phyloP scores from a whole-genome alignment of 352 stramenopile genomes.

The Phytophthora lateralis region DNA sequence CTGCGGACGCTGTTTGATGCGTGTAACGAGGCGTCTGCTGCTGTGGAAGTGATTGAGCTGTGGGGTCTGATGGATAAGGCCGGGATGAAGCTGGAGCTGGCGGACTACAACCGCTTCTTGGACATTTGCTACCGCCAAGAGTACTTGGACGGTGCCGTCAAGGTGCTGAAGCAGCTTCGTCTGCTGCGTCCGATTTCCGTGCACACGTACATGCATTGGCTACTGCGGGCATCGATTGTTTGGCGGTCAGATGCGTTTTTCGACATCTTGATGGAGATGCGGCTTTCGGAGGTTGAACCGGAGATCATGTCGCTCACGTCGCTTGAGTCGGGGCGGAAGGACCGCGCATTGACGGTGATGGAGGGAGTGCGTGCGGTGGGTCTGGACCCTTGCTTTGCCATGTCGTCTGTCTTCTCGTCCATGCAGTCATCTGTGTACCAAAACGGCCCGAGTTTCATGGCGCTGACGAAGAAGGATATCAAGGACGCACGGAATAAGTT shows the following conservation, averaged over 20 bases:
- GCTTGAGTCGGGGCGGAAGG: slow-evolving; percentile 82
- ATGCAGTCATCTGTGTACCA: slow-evolving; percentile 78
- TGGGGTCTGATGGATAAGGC: slow-evolving; percentile 75
- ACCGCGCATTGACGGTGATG: slow-evolving; percentile 87
- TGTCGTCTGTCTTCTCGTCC: slow-evolving; percentile 84
- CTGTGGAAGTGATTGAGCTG: slow-evolving; percentile 66
- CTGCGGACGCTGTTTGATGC: slow-evolving; percentile 73
- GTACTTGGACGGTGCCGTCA: slow-evolving; percentile 79
- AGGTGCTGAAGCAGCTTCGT: slow-evolving; percentile 79
- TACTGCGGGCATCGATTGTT: slow-evolving; percentile 76
- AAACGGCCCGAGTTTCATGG: slow-evolving; percentile 60
- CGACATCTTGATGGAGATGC: slow-evolving; percentile 88
- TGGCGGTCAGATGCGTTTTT: slow-evolving; percentile 87
- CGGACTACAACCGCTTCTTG: slow-evolving; percentile 72
- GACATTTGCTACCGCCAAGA: slow-evolving; percentile 81
- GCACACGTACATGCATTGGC: slow-evolving; percentile 88
- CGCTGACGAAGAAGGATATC: slow-evolving; percentile 58
- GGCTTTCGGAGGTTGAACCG: slow-evolving; percentile 75
- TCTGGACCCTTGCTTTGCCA: slow-evolving; percentile 85
- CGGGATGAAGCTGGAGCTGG: slow-evolving; percentile 54
- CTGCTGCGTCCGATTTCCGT: slow-evolving; percentile 63
- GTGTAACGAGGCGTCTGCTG: slow-evolving; percentile 71
- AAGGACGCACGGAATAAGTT: slow-evolving; percentile 64
- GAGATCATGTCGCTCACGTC: slow-evolving; percentile 87
- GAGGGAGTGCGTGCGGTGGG: slow-evolving; percentile 84